Evolutionary conservation across 2,329 filamentous ascomycete genomes (phyloP).

Genomic region (Ilyonectria sp.): DNA sequence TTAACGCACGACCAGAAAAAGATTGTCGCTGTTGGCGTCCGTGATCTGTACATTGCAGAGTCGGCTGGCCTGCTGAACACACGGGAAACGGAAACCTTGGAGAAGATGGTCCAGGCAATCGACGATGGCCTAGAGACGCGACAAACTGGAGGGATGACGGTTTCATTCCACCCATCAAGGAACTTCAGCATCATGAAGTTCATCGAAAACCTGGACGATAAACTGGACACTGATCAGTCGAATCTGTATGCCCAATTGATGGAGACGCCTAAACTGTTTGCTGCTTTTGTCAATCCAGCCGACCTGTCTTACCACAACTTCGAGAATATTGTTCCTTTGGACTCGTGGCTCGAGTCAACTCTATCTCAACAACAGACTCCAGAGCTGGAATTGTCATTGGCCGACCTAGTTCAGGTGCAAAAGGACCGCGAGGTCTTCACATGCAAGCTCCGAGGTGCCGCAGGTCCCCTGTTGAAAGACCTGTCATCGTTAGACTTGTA

Average conservation of each 20-base stretch:
- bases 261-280: conserved; percentile 16
- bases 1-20: neutral
- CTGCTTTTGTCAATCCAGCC: conserved; percentile 19
- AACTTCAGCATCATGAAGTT: conserved; percentile 9
- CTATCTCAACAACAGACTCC: neutral
- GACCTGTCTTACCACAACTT: conserved; percentile 28
- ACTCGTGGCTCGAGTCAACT: conserved; percentile 7
- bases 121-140: neutral
- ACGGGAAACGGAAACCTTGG: neutral
- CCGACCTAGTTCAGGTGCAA: neutral
- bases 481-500: conserved; percentile 17
- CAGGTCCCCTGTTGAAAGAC: conserved; percentile 10
- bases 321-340: conserved; percentile 24
- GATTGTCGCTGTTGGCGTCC: conserved; percentile 14
- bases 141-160: neutral
- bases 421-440: conserved; percentile 6
- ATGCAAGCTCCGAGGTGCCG: neutral
- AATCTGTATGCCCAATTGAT: conserved; percentile 15
- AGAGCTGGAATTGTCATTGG: neutral
- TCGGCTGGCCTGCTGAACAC: neutral
- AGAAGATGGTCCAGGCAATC: neutral
- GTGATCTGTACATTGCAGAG: conserved; percentile 20
- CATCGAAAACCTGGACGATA: conserved; percentile 20
- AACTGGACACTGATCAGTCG: neutral
- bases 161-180: conserved; percentile 13